A percentile compares a stretch with the other conserved stretches of the same genome.
phyloP scores from a whole-genome alignment of 176 grass and related monocot species.

The Bromus sterilis region DNA sequence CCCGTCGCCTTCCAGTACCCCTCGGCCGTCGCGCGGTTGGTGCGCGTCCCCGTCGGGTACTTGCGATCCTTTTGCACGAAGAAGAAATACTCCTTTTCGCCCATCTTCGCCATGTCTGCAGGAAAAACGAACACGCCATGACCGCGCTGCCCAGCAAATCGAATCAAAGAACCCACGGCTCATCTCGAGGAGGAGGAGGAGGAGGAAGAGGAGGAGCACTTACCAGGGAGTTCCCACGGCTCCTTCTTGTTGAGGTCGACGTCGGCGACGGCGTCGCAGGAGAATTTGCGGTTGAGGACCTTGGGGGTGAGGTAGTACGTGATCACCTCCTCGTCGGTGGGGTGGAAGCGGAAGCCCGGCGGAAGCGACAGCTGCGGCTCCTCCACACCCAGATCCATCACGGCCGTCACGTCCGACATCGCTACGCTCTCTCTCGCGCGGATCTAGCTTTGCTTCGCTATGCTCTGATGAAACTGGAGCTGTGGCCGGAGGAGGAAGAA shows the following conservation, averaged over 20 bases:
- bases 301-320: slow-evolving; percentile 55
- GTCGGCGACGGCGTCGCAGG: slow-evolving; percentile 53
- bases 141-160: no score
- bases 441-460: no score
- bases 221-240: slow-evolving; percentile 88
- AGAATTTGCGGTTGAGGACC: slow-evolving; percentile 26
- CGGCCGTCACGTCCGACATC: slow-evolving; percentile 30
- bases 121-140: background rate
- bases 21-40: slow-evolving; percentile 83
- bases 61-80: slow-evolving; percentile 81
- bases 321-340: slow-evolving; percentile 71
- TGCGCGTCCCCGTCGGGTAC: slow-evolving; percentile 79
- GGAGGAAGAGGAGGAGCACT: background rate
- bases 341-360: slow-evolving; percentile 81
- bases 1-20: no score
- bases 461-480: no score
- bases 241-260: slow-evolving; percentile 84
- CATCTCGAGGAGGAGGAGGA: no score
- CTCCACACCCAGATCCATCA: slow-evolving; percentile 14
- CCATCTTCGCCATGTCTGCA: slow-evolving; percentile 73
- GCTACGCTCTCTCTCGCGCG: no score
- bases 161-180: no score
- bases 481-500: background rate
- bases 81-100: slow-evolving; percentile 84
- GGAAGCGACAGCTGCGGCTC: slow-evolving; percentile 36